Base-by-base conservation (phyloP, 352 stramenopile species). In the Pythium dissotocum region DNA sequence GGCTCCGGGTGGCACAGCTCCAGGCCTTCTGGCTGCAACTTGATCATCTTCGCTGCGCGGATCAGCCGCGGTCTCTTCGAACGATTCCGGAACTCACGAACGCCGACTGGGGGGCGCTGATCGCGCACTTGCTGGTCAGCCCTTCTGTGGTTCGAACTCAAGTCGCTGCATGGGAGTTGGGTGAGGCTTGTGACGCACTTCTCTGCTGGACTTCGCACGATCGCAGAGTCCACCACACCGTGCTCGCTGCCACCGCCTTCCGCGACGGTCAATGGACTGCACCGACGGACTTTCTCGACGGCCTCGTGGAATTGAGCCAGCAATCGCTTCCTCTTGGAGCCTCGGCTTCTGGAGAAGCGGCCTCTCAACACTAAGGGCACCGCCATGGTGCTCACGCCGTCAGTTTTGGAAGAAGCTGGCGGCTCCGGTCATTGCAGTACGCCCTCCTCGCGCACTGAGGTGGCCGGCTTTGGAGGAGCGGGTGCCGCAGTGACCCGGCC, bases 301-400 rank as follows among this genome's bases (percentile, higher is more conserved):
- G 28, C 13, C 28, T 30, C 52, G 52, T 58, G 10, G 28, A 21
- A 5, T 9, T 58, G 28, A 44, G 28, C 30, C 28, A 58, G 10
- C 52, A 58, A 13, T 18, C 21, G 32, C 30, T 58, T 5, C 52
- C 52, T 1, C 8, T 18, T 18, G 52, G 16, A 14, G 52, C 52
- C 5, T 3, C 9, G 16, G 52, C 52, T 14, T 28, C 6, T 14
- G 6, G 7, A 6, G 48, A 2, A 12, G 21, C 26, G 28, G 6
- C 44, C 2, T 26, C 16, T 16, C 61, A 54, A 7, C 35, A 60
- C 38, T 60, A 61, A 67, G 52, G 61, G 51, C 61, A 55, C 61
- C 52, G 7, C 21, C 4, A 2, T 4, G 51, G 61, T 56, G 51
- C 61, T 18, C 24, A 16, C 4, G 38, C 51, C 61, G 49, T 28